These are phyloP conservation scores for Cutaneotrichosporon spelunceum DNA, from an alignment of 1,284 basidiomycete species.

Conservation along the genomic window DNA sequence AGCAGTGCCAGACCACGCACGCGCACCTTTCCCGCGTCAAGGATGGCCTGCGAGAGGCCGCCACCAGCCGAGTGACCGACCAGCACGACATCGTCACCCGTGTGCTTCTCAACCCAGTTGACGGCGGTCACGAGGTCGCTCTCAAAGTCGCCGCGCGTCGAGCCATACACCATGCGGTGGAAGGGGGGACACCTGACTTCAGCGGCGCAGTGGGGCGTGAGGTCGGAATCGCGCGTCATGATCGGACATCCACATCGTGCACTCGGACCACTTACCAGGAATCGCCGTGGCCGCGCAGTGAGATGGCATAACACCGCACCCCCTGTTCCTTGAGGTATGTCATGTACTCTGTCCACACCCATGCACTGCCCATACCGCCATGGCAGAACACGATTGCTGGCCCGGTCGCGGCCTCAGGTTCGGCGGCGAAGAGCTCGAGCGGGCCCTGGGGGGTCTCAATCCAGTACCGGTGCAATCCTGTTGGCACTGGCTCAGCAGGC, in stretches of 20 bases:
- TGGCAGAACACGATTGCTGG: constrained; percentile 16
- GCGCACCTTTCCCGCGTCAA: constrained; percentile 1
- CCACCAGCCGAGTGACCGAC: constrained; percentile 19
- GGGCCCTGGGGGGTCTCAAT: constrained; percentile 9
- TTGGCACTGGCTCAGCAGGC: not conserved
- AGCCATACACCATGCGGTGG: constrained; percentile 15
- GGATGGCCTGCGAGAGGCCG: constrained; percentile 12
- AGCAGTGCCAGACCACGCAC: constrained; percentile 11
- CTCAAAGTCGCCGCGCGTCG: constrained; percentile 8
- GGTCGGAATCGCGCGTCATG: not conserved
- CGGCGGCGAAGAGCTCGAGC: constrained; percentile 12
- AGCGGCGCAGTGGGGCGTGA: not conserved
- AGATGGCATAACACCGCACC: constrained; percentile 14
- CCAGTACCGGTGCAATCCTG: constrained; percentile 14
- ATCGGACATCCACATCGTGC: not conserved
- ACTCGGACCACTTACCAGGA: constrained; percentile 8
- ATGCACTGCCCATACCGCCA: constrained; percentile 18
- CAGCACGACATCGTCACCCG: constrained; percentile 1
- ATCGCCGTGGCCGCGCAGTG: constrained; percentile 15
- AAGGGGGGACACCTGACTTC: constrained; percentile 7
- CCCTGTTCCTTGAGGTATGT: constrained; percentile 7
- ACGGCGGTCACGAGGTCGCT: constrained; percentile 11
- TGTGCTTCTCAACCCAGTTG: not conserved
- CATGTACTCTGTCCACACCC: constrained; percentile 21
- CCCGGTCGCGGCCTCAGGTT: not conserved